Conservation (phyloP, 2,329 filamentous ascomycete species). For the Penicillium digitatum region DNA sequence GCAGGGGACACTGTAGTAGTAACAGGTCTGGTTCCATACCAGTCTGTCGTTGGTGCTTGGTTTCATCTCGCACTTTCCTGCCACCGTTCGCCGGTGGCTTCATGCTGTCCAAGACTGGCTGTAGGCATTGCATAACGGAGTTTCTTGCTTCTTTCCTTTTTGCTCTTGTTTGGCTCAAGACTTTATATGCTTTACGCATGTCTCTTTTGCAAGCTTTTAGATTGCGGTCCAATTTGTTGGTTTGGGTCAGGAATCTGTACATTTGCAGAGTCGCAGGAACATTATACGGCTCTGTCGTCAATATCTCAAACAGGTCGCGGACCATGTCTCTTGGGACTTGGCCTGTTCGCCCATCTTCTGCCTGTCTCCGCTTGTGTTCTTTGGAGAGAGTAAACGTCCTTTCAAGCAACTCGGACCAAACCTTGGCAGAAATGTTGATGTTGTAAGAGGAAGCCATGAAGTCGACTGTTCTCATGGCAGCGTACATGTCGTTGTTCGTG, state of each 20-base stretch:
- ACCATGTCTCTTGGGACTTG: conserved; percentile 46
- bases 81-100: background rate
- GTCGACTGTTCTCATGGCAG: conserved; percentile 58
- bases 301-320: conserved; percentile 54
- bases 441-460: conserved; percentile 59
- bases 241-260: conserved; percentile 41
- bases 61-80: background rate
- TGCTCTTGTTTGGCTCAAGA: conserved; percentile 28
- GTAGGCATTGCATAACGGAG: conserved; percentile 25
- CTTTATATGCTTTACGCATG: conserved; percentile 30
- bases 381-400: conserved; percentile 61
- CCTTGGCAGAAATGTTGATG: conserved; percentile 53
- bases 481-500: conserved; percentile 59
- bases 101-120: conserved; percentile 3
- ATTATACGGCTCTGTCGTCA: conserved; percentile 57
- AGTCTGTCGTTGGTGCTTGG: background rate
- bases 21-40: conserved; percentile 1
- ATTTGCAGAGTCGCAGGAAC: conserved; percentile 56
- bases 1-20: conserved; percentile 22
- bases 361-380: conserved; percentile 13
- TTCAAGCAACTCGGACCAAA: conserved; percentile 65
- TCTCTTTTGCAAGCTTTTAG: conserved; percentile 25
- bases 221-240: conserved; percentile 18
- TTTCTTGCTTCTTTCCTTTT: conserved; percentile 26
- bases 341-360: conserved; percentile 18